Conservation (phyloP, 495 filamentous ascomycete species). For the Penicillium verhagenii region DNA sequence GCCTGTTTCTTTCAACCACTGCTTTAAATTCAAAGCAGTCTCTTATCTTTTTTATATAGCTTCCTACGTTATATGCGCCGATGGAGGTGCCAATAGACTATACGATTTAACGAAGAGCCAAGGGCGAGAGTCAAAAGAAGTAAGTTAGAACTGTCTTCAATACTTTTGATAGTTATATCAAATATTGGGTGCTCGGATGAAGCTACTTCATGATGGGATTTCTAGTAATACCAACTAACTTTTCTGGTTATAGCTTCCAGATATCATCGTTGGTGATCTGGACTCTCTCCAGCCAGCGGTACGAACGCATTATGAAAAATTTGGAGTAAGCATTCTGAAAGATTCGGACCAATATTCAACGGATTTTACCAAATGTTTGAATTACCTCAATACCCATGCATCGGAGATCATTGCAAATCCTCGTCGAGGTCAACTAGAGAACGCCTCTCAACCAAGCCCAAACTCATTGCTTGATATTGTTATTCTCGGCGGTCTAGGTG, state of each 20-base stretch:
- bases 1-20: too few species aligned
- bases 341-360: conserved; percentile 81
- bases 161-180: neutral
- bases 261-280: conserved; percentile 80
- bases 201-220: neutral
- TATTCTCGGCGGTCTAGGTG: conserved; percentile 79
- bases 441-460: neutral
- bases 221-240: neutral
- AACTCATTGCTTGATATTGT: conserved; percentile 50
- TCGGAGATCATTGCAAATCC: conserved; percentile 27
- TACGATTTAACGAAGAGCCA: conserved; percentile 51
- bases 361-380: conserved; percentile 75
- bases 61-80: conserved; percentile 67
- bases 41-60: conserved; percentile 38
- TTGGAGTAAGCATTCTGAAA: conserved; percentile 55
- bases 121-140: conserved; percentile 35
- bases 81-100: conserved; percentile 86
- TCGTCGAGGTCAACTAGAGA: conserved; percentile 3
- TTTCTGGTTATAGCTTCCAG: conserved; percentile 47
- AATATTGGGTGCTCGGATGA: neutral
- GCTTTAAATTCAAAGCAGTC: too few species aligned
- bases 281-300: conserved; percentile 70
- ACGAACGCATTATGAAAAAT: conserved; percentile 56
- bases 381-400: conserved; percentile 51
- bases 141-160: conserved; percentile 25